These are phyloP conservation scores for Hippophae rhamnoides DNA, from an alignment of 306 rosid species.

Conservation along the genomic window DNA sequence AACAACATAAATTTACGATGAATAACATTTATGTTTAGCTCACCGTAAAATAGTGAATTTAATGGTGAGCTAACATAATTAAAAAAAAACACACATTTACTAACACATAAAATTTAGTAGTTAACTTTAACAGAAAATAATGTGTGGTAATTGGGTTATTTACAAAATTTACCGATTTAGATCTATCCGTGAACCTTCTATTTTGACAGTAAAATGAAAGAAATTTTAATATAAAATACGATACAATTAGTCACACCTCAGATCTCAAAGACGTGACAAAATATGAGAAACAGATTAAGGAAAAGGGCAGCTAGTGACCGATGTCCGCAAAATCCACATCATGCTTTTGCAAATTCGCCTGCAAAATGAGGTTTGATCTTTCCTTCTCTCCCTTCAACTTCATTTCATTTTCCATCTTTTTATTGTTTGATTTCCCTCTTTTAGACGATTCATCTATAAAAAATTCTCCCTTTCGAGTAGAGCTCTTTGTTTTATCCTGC, in stretches of 20 bases:
- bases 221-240: not conserved
- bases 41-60: too few relatives aligned
- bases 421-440: not conserved
- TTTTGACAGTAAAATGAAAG: constrained; percentile 13
- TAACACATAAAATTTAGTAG: too few relatives aligned
- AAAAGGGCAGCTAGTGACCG: constrained; percentile 16
- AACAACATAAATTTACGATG: too few relatives aligned
- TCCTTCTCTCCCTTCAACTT: not conserved
- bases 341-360: not conserved
- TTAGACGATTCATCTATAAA: not conserved
- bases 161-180: too few relatives aligned
- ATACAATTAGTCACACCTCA: constrained; percentile 8
- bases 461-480: not conserved
- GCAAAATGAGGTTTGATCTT: constrained; percentile 12
- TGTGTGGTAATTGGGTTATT: too few relatives aligned
- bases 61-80: too few relatives aligned
- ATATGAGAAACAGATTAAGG: constrained; percentile 18
- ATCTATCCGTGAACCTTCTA: not conserved
- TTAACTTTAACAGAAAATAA: too few relatives aligned
- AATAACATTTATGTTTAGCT: too few relatives aligned
- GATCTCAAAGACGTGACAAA: constrained; percentile 26
- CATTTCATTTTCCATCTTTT: not conserved
- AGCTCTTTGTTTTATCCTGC: constrained; percentile 3
- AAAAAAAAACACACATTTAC: too few relatives aligned
- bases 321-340: constrained; percentile 16